Conservation (phyloP, 2,329 filamentous ascomycete species). For the Cryoendolithus antarcticus region DNA sequence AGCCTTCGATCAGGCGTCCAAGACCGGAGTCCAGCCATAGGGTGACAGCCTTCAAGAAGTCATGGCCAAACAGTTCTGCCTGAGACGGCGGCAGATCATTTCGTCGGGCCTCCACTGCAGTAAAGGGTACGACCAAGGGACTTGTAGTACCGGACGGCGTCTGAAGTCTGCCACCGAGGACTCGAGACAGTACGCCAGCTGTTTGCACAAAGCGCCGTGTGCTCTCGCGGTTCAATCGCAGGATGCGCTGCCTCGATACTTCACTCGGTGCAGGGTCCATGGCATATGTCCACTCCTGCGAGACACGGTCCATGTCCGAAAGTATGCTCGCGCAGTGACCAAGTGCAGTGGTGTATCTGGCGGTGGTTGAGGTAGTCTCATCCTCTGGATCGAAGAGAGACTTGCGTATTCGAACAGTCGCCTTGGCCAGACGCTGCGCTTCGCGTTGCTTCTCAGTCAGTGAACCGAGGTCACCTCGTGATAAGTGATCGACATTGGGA, state of each 20-base stretch:
- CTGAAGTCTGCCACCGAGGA: slow-evolving; percentile 41
- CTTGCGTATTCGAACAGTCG: slow-evolving; percentile 41
- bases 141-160: slow-evolving; percentile 18
- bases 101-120: slow-evolving; percentile 22
- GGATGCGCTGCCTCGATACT: slow-evolving; percentile 42
- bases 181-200: slow-evolving; percentile 43
- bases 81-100: slow-evolving; percentile 27
- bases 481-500: slow-evolving; percentile 9
- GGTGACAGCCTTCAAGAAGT: slow-evolving; percentile 51
- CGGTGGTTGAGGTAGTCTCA: slow-evolving; percentile 13
- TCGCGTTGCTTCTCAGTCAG: slow-evolving; percentile 40
- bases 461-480: not conserved
- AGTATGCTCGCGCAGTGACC: slow-evolving; percentile 32
- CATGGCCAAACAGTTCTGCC: slow-evolving; percentile 47
- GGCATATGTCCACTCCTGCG: slow-evolving; percentile 46
- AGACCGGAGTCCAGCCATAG: slow-evolving; percentile 51
- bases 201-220: slow-evolving; percentile 51
- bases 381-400: slow-evolving; percentile 40
- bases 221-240: slow-evolving; percentile 44
- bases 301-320: slow-evolving; percentile 44
- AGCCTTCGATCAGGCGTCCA: slow-evolving; percentile 42
- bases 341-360: slow-evolving; percentile 18
- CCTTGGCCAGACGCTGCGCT: slow-evolving; percentile 45
- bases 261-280: slow-evolving; percentile 41
- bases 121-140: slow-evolving; percentile 15